phyloP scores from a whole-genome alignment of 1,284 basidiomycete species.

The Cronartium quercuum region DNA sequence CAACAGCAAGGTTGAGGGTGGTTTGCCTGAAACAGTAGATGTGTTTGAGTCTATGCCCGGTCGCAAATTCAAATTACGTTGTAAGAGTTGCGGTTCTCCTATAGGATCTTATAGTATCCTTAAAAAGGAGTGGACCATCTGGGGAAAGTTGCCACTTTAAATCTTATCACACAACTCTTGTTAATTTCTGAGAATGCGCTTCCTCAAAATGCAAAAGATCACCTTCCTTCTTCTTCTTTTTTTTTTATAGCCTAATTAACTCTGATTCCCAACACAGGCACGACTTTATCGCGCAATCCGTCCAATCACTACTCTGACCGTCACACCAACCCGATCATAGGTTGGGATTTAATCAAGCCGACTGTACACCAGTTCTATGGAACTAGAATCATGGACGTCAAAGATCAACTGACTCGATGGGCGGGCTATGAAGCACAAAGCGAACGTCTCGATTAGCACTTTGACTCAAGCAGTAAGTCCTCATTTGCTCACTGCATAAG shows the following conservation, averaged over 20 bases:
- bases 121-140: slow-evolving; percentile 41
- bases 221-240: no score
- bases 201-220: no score
- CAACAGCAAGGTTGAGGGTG: slow-evolving; percentile 4
- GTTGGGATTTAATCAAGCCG: background rate
- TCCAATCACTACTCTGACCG: background rate
- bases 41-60: slow-evolving; percentile 43
- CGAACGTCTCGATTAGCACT: background rate
- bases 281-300: background rate
- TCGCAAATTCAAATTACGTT: slow-evolving; percentile 45
- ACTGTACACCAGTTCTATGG: background rate
- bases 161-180: no score
- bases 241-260: no score
- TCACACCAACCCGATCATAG: background rate
- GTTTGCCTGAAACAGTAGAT: background rate
- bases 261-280: background rate
- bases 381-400: background rate
- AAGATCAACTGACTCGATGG: slow-evolving; percentile 4
- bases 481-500: no score
- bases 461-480: no score
- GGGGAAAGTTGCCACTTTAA: background rate
- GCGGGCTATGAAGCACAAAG: background rate
- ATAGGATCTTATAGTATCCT: slow-evolving; percentile 45
- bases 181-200: no score
- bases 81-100: slow-evolving; percentile 45